Base-by-base conservation (phyloP, 1,284 basidiomycete species). In the Athelia sp. region DNA sequence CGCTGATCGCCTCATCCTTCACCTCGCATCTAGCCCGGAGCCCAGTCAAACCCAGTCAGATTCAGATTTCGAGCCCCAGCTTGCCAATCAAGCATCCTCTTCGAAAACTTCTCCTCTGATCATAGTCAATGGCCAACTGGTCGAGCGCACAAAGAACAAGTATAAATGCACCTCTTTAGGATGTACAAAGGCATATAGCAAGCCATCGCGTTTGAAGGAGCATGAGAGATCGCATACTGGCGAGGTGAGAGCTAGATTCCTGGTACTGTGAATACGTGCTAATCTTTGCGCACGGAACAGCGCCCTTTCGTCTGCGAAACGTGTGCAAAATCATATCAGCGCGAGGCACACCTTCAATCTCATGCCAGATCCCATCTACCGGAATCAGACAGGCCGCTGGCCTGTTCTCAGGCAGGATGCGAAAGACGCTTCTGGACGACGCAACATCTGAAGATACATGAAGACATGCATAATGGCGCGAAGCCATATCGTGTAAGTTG, bases 391-490 rank as follows among this genome's bases (percentile, higher is more conserved):
- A 76, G 81, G 51, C 83, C 84, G 1, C 82, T 88, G 50, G 67
- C 59, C 6, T 98, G 94, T 62, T 58, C 67, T 8, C 68, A 75
- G 47, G 67, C 65, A 1, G 74, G 70, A 8, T 98, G 95, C 63
- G 73, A 62, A 13, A 95, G 93, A 66, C 76, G 82, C 3, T 98
- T 98, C 64, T 98, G 94, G 95, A 98, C 94, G 0, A 64, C 79
- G 2, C 91, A 95, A 50, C 93, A 97, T 58, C 76, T 96, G 10
- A 81, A 75, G 22, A 76, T 78, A 11, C 95, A 98, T 63, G 64
- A 77, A 50, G 78, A 81, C 19, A 73, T 76, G 58, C 82, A 90
- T 56, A 75, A 75, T 44, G 80, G 80, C 3, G 73, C 75, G 46
- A 85, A 81, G 59, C 70, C 75, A 1, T 86, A 82, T 59, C 67